Percentiles rank a stretch among this genome's conserved stretches.
Evolutionary conservation across 2,329 filamentous ascomycete species (phyloP).

Genomic region (Neurospora sp.): DNA sequence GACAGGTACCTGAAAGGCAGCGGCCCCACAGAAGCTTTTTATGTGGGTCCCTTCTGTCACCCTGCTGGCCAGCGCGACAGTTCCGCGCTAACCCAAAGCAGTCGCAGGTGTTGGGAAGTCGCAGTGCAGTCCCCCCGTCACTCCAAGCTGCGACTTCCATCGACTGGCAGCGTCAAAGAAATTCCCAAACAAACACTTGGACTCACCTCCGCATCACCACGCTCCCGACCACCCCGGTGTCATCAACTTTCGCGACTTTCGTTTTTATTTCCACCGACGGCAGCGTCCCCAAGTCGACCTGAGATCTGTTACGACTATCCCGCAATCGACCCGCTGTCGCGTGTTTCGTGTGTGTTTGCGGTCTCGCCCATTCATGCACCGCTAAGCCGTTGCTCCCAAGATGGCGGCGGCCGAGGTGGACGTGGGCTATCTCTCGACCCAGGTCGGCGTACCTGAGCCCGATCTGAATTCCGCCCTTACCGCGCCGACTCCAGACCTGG

Average conservation of each 20-base stretch:
- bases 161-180: background rate
- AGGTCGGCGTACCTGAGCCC: constrained; percentile 57
- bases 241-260: background rate
- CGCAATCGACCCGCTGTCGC: background rate
- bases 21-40: background rate
- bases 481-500: constrained; percentile 66
- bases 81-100: background rate
- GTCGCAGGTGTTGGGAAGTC: background rate
- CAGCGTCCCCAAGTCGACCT: background rate
- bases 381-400: constrained; percentile 16
- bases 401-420: constrained; percentile 58
- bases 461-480: constrained; percentile 52
- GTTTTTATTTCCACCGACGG: background rate
- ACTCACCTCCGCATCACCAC: background rate
- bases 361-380: constrained; percentile 10
- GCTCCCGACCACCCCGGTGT: background rate
- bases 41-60: background rate
- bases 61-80: background rate
- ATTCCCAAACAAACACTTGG: background rate
- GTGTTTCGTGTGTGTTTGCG: background rate
- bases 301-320: background rate
- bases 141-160: background rate
- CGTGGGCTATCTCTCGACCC: constrained; percentile 61
- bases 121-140: background rate
- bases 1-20: background rate